Evolutionary conservation across 139 green algal genomes (phyloP).

Genomic region (Gonium pectorale): DNA sequence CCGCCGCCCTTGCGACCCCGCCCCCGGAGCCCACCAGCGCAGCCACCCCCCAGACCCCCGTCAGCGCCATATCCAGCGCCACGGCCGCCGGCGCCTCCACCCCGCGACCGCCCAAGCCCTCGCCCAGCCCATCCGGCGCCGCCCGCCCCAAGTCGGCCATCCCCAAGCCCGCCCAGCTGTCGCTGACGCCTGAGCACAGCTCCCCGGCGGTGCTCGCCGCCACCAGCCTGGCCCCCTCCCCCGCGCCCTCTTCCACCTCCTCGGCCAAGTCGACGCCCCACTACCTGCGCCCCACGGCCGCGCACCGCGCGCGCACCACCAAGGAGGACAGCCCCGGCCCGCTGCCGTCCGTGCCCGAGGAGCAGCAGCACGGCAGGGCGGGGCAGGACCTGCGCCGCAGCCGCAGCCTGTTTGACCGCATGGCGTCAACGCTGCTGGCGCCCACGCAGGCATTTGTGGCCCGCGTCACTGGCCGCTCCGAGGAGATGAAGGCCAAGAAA

Average conservation of each 20-base stretch:
- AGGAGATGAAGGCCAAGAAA: conserved; percentile 22
- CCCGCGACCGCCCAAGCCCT: neutral
- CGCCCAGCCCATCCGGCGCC: neutral
- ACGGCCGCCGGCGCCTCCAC: too few relatives aligned
- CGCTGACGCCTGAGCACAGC: neutral
- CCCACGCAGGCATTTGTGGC: conserved; percentile 59
- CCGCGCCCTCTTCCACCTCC: neutral
- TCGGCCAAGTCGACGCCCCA: conserved; percentile 16
- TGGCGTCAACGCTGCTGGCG: conserved; percentile 46
- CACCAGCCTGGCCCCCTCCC: neutral
- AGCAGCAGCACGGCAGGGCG: neutral
- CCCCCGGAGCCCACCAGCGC: neutral
- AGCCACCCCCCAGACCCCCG: neutral
- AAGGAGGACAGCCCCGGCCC: neutral
- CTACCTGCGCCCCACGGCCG: conserved; percentile 50
- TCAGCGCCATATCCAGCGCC: too few relatives aligned
- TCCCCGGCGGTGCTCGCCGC: neutral
- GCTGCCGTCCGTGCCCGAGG: conserved; percentile 3
- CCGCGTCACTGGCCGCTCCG: conserved; percentile 41
- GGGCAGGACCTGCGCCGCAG: neutral
- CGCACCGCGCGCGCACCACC: conserved; percentile 17
- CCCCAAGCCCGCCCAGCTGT: neutral
- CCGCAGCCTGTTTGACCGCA: conserved; percentile 36
- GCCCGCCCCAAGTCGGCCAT: neutral
- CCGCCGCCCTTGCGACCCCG: neutral